Evolutionary conservation across 1,139 yeast genomes (phyloP).

Genomic region (Lodderomyces parapsilosis): DNA sequence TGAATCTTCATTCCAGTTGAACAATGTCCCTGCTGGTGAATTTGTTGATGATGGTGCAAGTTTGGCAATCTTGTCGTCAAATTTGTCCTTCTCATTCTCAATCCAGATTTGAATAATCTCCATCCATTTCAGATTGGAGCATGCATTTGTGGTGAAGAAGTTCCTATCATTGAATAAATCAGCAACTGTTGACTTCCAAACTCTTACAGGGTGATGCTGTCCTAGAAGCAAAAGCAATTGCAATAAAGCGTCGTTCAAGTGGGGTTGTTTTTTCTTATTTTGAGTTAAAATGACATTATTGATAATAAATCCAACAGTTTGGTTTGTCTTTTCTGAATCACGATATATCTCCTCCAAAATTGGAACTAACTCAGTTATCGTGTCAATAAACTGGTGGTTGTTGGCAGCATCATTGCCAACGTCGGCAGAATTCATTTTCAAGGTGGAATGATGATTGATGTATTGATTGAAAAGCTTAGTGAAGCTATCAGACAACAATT

Average conservation of each 20-base stretch:
- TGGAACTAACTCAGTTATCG: slow-evolving; percentile 31
- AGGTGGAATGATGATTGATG: background rate
- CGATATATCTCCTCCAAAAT: slow-evolving; percentile 41
- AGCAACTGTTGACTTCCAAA: slow-evolving; percentile 51
- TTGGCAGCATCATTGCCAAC: background rate
- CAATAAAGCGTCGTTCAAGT: background rate
- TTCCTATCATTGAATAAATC: slow-evolving; percentile 53
- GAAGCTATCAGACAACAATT: slow-evolving; percentile 68
- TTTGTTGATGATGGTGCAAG: slow-evolving; percentile 51
- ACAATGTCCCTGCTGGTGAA: slow-evolving; percentile 50
- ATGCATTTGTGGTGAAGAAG: slow-evolving; percentile 17
- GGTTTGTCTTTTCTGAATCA: slow-evolving; percentile 42
- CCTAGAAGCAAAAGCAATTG: slow-evolving; percentile 27
- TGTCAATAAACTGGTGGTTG: background rate
- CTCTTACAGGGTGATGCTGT: slow-evolving; percentile 33
- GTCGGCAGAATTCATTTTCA: background rate
- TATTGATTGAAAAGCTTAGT: slow-evolving; percentile 8
- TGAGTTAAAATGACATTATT: slow-evolving; percentile 39
- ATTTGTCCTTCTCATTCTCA: slow-evolving; percentile 54
- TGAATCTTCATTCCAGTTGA: slow-evolving; percentile 73
- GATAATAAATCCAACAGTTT: background rate
- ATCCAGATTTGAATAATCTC: slow-evolving; percentile 57
- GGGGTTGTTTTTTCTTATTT: slow-evolving; percentile 9
- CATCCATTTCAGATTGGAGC: slow-evolving; percentile 46
- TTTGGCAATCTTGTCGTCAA: slow-evolving; percentile 52